Conservation (phyloP, 2,329 filamentous ascomycete species). For the Xylaria sp. region DNA sequence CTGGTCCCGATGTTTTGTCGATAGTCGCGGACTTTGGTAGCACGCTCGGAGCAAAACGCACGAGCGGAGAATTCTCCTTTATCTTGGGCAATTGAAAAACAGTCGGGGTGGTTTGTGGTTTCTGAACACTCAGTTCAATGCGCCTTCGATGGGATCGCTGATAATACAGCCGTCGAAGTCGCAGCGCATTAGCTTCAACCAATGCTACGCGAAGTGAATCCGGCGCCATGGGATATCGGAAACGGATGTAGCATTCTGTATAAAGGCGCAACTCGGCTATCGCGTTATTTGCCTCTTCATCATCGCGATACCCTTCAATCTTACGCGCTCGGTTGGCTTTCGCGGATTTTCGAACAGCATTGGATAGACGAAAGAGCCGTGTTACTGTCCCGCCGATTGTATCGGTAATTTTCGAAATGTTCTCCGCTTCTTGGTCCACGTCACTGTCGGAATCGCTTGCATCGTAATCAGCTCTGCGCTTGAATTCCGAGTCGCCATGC, state of each 20-base stretch:
- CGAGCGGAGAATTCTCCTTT: not conserved
- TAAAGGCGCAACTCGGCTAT: conserved; percentile 26
- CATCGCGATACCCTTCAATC: not conserved
- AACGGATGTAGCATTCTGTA: conserved; percentile 22
- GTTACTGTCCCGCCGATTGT: conserved; percentile 25
- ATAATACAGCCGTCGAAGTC: conserved; percentile 31
- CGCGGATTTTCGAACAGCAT: conserved; percentile 22
- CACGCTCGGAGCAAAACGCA: conserved; percentile 7
- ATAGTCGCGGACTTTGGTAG: not conserved
- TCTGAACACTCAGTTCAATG: conserved; percentile 2
- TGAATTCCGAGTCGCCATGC: not conserved
- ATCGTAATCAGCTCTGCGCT: conserved; percentile 14
- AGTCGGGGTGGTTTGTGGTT: not conserved
- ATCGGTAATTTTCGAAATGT: conserved; percentile 9
- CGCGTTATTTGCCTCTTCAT: conserved; percentile 26
- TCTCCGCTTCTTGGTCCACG: conserved; percentile 11
- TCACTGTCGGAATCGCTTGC: conserved; percentile 18
- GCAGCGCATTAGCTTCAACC: conserved; percentile 28
- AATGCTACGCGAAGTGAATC: conserved; percentile 15
- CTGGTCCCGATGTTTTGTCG: not conserved
- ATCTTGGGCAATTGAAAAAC: conserved; percentile 6
- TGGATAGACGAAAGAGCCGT: conserved; percentile 20
- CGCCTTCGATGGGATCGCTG: conserved; percentile 25
- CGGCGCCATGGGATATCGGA: conserved; percentile 19
- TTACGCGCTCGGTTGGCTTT: conserved; percentile 13